Conservation (phyloP, 352 stramenopile species). For the Globisporangium mamillatum region DNA sequence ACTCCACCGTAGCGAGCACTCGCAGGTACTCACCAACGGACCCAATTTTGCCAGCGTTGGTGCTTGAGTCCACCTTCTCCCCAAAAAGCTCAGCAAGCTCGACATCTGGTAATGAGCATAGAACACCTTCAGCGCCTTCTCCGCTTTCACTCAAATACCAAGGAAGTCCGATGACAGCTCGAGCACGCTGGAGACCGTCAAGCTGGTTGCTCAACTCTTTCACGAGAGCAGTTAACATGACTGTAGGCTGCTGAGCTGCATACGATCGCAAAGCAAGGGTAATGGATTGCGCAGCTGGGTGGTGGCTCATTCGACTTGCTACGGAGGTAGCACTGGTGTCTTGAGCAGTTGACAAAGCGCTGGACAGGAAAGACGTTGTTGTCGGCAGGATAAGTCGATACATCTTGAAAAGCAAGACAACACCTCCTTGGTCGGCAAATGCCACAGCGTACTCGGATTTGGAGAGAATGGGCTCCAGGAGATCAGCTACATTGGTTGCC, state of each 20-base stretch:
- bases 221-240: conserved; percentile 67
- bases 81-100: conserved; percentile 33
- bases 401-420: conserved; percentile 87
- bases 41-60: conserved; percentile 34
- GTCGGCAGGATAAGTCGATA: conserved; percentile 87
- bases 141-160: conserved; percentile 44
- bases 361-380: conserved; percentile 77
- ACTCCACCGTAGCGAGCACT: conserved; percentile 67
- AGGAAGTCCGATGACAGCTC: conserved; percentile 37
- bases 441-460: conserved; percentile 91
- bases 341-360: conserved; percentile 21
- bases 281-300: conserved; percentile 87
- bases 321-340: conserved; percentile 16
- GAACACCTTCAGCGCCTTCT: conserved; percentile 53
- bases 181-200: conserved; percentile 35
- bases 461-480: conserved; percentile 94
- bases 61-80: neutral
- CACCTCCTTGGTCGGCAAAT: conserved; percentile 90
- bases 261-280: conserved; percentile 88
- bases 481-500: conserved; percentile 83
- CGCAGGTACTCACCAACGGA: conserved; percentile 65
- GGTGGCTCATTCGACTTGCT: conserved; percentile 60
- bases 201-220: conserved; percentile 59
- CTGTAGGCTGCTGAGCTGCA: conserved; percentile 83
- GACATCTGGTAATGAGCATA: conserved; percentile 60